These are phyloP conservation scores for Trichosporon sp. DNA, from an alignment of 1,284 basidiomycete genomes.

Conservation along the genomic window DNA sequence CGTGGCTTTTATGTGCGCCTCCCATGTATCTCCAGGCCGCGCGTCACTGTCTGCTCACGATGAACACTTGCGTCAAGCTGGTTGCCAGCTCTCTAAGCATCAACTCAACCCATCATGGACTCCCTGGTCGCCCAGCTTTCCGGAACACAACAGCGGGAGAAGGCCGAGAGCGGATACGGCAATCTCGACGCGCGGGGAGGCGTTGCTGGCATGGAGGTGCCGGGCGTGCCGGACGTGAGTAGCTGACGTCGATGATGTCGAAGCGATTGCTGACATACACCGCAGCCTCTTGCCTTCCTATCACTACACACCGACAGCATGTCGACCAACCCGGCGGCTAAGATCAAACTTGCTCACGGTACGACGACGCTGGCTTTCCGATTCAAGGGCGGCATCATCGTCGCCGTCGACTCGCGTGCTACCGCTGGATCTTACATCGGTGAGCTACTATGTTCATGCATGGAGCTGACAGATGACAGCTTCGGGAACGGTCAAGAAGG, in stretches of 20 bases:
- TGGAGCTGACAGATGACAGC: slow-evolving; percentile 60
- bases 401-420: slow-evolving; percentile 95
- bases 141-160: slow-evolving; percentile 33
- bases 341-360: slow-evolving; percentile 98
- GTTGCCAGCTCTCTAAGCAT: slow-evolving; percentile 12
- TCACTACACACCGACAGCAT: slow-evolving; percentile 89
- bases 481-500: slow-evolving; percentile 95
- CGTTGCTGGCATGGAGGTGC: slow-evolving; percentile 52
- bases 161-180: slow-evolving; percentile 71
- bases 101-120: slow-evolving; percentile 65
- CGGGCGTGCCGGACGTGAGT: slow-evolving; percentile 55
- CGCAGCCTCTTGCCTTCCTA: slow-evolving; percentile 83
- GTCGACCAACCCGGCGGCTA: slow-evolving; percentile 80
- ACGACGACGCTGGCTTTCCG: slow-evolving; percentile 98
- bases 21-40: slow-evolving; percentile 13
- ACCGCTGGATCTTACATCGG: slow-evolving; percentile 97
- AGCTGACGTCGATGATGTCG: background rate
- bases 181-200: slow-evolving; percentile 49
- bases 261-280: slow-evolving; percentile 23
- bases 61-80: slow-evolving; percentile 12
- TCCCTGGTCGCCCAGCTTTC: slow-evolving; percentile 66
- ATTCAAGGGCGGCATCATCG: slow-evolving; percentile 95
- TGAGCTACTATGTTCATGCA: slow-evolving; percentile 41
- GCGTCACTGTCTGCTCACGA: slow-evolving; percentile 29
- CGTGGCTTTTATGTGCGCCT: slow-evolving; percentile 4